Evolutionary conservation across 345 rosid genomes (phyloP).

Genomic region (Melaleuca alternifolia): DNA sequence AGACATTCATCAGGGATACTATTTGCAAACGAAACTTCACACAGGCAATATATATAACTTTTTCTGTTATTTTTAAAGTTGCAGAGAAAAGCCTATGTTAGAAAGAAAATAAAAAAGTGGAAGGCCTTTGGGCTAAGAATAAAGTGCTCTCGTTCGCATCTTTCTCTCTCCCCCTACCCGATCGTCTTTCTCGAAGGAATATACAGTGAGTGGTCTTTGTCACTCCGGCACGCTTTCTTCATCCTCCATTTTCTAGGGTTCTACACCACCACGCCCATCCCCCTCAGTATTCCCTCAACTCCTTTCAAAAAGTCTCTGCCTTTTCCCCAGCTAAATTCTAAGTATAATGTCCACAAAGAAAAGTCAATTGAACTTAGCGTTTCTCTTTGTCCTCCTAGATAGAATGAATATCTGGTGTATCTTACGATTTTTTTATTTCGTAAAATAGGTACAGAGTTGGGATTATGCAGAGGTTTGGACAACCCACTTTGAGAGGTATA

Average conservation of each 20-base stretch:
- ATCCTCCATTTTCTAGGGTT: slow-evolving; percentile 36
- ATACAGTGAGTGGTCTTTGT: slow-evolving; percentile 51
- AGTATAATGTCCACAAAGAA: background rate
- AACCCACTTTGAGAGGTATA: background rate
- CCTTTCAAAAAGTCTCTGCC: background rate
- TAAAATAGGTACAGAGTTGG: background rate
- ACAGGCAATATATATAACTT: background rate
- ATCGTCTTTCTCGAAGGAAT: slow-evolving; percentile 50
- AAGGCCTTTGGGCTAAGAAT: background rate
- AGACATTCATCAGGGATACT: background rate
- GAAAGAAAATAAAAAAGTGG: background rate
- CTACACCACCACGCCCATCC: slow-evolving; percentile 4
- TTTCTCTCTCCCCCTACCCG: slow-evolving; percentile 11
- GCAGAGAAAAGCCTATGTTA: background rate
- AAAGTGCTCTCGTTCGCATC: slow-evolving; percentile 29
- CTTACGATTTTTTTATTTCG: background rate
- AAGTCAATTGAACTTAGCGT: background rate
- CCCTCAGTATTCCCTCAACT: background rate
- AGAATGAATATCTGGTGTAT: background rate
- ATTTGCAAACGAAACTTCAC: background rate
- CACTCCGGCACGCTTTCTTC: slow-evolving; percentile 43
- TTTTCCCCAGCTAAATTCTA: background rate
- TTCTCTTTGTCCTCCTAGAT: background rate
- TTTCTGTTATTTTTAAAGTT: background rate
- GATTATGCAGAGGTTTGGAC: background rate